These are phyloP conservation scores for Blastobotrys elegans DNA, from an alignment of 1,139 yeast genomes.

Conservation along the genomic window DNA sequence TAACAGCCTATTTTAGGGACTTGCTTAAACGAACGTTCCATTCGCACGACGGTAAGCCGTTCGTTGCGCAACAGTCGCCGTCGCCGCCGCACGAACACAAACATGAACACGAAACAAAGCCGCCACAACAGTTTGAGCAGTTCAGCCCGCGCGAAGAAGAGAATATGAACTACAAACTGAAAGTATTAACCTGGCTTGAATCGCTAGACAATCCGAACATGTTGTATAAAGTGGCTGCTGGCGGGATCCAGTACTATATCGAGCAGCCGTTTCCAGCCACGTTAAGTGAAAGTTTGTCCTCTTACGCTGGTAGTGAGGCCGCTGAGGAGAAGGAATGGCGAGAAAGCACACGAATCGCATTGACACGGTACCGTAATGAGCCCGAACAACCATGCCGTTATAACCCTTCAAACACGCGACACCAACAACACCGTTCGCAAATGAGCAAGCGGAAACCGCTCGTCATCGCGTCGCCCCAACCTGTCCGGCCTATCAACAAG, in stretches of 20 bases:
- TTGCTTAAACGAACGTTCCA: too few relatives aligned
- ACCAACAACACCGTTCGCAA: too few relatives aligned
- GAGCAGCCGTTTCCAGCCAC: conserved; percentile 3
- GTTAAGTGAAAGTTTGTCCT: conserved; percentile 15
- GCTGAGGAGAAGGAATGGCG: conserved; percentile 20
- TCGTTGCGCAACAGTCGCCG: too few relatives aligned
- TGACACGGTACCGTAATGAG: conserved; percentile 22
- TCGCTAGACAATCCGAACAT: not conserved
- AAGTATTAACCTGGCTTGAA: conserved; percentile 24
- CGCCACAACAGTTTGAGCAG: too few relatives aligned
- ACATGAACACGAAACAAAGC: too few relatives aligned
- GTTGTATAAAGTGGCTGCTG: not conserved
- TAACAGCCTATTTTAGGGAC: too few relatives aligned
- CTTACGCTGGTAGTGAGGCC: conserved; percentile 12
- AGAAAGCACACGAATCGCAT: conserved; percentile 15
- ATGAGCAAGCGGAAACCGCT: too few relatives aligned
- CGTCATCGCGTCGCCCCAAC: too few relatives aligned
- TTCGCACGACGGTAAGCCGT: too few relatives aligned
- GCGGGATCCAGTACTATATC: not conserved
- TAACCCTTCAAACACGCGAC: too few relatives aligned
- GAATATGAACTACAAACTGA: conserved; percentile 22
- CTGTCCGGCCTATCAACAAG: too few relatives aligned
- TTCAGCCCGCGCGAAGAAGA: conserved; percentile 23
- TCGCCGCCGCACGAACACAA: too few relatives aligned
- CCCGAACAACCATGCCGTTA: not conserved